These are phyloP conservation scores for Dendrothele bispora DNA, from an alignment of 768 basidiomycete species.

Conservation along the genomic window DNA sequence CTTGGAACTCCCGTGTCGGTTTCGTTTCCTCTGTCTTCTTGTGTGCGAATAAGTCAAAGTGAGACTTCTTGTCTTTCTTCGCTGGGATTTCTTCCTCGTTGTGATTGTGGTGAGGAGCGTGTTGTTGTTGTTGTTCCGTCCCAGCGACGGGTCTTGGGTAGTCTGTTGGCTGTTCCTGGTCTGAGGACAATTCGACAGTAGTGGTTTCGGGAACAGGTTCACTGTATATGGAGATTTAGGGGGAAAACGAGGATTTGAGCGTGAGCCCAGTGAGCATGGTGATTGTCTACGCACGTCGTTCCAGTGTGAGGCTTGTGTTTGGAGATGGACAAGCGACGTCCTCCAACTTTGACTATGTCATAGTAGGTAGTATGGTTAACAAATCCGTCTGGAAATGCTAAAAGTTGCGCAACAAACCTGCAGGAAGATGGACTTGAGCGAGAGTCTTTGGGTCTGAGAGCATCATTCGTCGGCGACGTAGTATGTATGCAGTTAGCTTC, in stretches of 20 bases:
- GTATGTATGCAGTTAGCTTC: too few relatives aligned
- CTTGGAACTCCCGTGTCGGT: slow-evolving; percentile 45
- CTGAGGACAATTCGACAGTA: neutral
- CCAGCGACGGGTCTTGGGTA: neutral
- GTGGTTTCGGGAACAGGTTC: neutral
- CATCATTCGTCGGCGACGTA: too few relatives aligned
- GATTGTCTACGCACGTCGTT: slow-evolving; percentile 33
- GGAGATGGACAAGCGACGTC: slow-evolving; percentile 49
- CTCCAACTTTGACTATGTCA: slow-evolving; percentile 46
- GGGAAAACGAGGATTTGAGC: neutral
- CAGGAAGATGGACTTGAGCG: slow-evolving; percentile 45
- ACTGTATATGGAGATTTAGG: neutral
- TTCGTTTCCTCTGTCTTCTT: slow-evolving; percentile 46
- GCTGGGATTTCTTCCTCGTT: slow-evolving; percentile 32
- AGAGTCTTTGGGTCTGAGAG: too few relatives aligned
- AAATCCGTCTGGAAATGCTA: too few relatives aligned
- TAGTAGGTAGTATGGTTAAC: too few relatives aligned
- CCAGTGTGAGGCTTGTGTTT: too few relatives aligned
- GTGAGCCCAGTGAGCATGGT: neutral
- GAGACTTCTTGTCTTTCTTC: slow-evolving; percentile 52
- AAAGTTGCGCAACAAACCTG: slow-evolving; percentile 42
- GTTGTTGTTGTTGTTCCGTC: neutral
- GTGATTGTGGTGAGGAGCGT: neutral
- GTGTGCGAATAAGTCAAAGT: slow-evolving; percentile 41
- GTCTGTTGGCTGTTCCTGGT: neutral